These are phyloP conservation scores for Pyricularia sp. DNA, from an alignment of 2,329 filamentous ascomycete species.

Conservation along the genomic window DNA sequence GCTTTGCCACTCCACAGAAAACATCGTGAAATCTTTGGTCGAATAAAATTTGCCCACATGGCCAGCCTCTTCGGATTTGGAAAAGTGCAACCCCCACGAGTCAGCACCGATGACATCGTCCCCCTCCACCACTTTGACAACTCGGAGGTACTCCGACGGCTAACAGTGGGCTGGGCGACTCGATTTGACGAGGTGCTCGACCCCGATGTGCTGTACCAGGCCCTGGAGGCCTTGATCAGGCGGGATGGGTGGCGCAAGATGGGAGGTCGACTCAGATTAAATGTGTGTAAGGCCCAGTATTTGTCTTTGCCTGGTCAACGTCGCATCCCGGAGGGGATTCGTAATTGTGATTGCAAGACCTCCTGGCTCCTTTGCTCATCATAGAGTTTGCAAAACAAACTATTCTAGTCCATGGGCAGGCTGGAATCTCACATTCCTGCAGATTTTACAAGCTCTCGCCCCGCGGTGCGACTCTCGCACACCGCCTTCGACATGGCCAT, in stretches of 20 bases:
- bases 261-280: conserved; percentile 31
- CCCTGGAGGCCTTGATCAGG: conserved; percentile 27
- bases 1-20: no score
- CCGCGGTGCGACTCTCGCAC: conserved; percentile 24
- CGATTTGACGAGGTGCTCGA: conserved; percentile 38
- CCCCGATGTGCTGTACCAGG: conserved; percentile 22
- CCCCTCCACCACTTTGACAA: conserved; percentile 23
- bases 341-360: no score
- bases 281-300: conserved; percentile 9
- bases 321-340: no score
- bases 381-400: background rate
- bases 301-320: no score
- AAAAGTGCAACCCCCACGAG: background rate
- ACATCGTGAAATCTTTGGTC: no score
- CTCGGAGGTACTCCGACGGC: conserved; percentile 10
- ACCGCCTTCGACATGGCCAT: conserved; percentile 19
- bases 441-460: conserved; percentile 23
- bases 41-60: background rate
- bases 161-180: conserved; percentile 24
- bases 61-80: background rate
- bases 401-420: background rate
- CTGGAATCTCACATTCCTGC: conserved; percentile 25
- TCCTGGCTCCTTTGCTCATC: background rate
- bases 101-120: conserved; percentile 17
- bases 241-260: conserved; percentile 36